phyloP scores from a whole-genome alignment of 2,329 filamentous ascomycete species.

The Calonectria pseudoturangicola region DNA sequence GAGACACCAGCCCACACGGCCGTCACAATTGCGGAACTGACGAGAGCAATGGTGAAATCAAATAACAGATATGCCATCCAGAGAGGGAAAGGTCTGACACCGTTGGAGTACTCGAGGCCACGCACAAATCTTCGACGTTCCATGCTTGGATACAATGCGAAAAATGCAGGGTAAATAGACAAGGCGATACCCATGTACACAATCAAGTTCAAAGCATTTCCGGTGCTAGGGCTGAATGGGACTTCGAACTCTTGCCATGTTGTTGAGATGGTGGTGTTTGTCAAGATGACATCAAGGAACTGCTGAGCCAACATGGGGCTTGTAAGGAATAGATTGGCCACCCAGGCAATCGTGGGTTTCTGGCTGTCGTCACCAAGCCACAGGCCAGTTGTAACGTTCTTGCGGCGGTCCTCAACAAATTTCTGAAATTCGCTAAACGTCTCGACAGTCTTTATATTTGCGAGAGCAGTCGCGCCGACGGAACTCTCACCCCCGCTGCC shows the following conservation, averaged over 20 bases:
- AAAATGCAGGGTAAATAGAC: slow-evolving; percentile 88
- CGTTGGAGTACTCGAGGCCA: slow-evolving; percentile 92
- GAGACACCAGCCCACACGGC: slow-evolving; percentile 81
- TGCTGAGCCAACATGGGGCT: slow-evolving; percentile 79
- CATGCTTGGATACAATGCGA: slow-evolving; percentile 90
- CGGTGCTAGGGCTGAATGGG: slow-evolving; percentile 80
- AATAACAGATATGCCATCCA: slow-evolving; percentile 90
- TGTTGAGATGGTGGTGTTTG: slow-evolving; percentile 81
- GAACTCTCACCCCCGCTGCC: slow-evolving; percentile 42
- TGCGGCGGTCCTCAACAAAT: slow-evolving; percentile 77
- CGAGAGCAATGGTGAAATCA: slow-evolving; percentile 84
- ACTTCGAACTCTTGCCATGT: slow-evolving; percentile 85
- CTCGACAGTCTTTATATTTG: slow-evolving; percentile 73
- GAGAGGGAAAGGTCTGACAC: slow-evolving; percentile 86
- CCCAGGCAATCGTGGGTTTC: slow-evolving; percentile 81
- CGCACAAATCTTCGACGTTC: slow-evolving; percentile 88
- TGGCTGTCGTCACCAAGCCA: slow-evolving; percentile 80
- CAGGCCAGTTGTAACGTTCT: slow-evolving; percentile 83
- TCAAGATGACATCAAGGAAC: slow-evolving; percentile 78
- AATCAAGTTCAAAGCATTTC: slow-evolving; percentile 85
- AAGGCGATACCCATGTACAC: slow-evolving; percentile 89
- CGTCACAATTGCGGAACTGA: slow-evolving; percentile 78
- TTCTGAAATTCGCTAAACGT: slow-evolving; percentile 81
- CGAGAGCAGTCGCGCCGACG: slow-evolving; percentile 45
- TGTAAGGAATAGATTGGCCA: slow-evolving; percentile 76